Percentiles rank a stretch among this genome's conserved stretches.
Evolutionary conservation across 1,284 basidiomycete genomes (phyloP).

Genomic region (Tilletia caries): DNA sequence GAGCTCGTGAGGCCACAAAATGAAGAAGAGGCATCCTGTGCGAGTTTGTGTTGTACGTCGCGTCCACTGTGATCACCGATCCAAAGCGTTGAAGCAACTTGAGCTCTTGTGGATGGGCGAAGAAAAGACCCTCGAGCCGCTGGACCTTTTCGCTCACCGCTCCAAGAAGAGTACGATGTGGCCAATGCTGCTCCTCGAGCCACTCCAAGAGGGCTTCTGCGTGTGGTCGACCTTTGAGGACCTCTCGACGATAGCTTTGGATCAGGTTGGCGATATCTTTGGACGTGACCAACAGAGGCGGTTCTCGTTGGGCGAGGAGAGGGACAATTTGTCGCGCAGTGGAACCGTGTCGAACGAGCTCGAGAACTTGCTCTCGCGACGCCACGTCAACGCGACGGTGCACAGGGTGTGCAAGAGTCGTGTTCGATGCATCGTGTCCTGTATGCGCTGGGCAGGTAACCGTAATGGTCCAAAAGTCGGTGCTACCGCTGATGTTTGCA

Average conservation of each 20-base stretch:
- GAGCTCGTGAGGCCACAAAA: background rate
- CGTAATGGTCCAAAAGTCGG: background rate
- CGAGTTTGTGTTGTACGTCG: constrained; percentile 2
- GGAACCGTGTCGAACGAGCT: background rate
- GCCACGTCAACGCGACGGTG: background rate
- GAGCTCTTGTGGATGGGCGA: background rate
- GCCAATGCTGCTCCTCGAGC: constrained; percentile 3
- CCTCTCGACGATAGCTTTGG: background rate
- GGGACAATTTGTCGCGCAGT: background rate
- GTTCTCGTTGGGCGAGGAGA: background rate
- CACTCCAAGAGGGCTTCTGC: background rate
- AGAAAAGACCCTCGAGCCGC: background rate
- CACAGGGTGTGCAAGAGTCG: background rate
- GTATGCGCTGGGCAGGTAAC: background rate
- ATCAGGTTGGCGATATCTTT: background rate
- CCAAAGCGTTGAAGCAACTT: constrained; percentile 1
- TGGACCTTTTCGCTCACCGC: background rate
- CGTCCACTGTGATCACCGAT: background rate
- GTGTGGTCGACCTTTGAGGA: background rate
- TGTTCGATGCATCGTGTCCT: background rate
- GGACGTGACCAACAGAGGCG: background rate
- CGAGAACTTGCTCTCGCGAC: background rate
- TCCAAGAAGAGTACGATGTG: background rate
- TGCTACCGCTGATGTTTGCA: background rate
- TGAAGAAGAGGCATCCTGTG: constrained; percentile 1